Evolutionary conservation across 202 grass and related monocot species (phyloP).

Genomic region (Elaeis oleifera): DNA sequence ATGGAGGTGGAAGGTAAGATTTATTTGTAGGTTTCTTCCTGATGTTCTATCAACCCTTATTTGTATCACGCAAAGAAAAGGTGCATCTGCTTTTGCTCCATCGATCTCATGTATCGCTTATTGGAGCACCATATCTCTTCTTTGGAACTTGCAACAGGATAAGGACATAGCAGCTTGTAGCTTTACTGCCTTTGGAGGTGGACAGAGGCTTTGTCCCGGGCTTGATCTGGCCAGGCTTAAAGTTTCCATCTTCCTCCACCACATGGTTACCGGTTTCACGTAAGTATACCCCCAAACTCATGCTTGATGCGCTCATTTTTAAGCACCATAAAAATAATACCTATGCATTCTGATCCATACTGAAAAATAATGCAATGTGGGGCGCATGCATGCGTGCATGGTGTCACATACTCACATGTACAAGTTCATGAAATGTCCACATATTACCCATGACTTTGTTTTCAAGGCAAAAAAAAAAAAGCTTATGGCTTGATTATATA

Average conservation of each 20-base stretch:
- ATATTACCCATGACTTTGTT: no score
- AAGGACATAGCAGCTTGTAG: slow-evolving; percentile 60
- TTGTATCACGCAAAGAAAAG: background rate
- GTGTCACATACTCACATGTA: no score
- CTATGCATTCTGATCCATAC: no score
- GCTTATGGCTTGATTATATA: no score
- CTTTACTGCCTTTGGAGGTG: slow-evolving; percentile 94
- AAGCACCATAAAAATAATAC: no score
- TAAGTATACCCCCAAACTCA: slow-evolving; percentile 6
- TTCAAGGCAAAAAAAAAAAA: no score
- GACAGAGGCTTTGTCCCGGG: slow-evolving; percentile 93
- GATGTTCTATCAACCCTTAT: background rate
- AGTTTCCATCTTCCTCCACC: slow-evolving; percentile 95
- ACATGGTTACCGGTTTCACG: slow-evolving; percentile 96
- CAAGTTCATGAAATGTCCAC: no score
- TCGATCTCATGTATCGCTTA: background rate
- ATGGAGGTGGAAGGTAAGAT: slow-evolving; percentile 98
- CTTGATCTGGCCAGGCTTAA: slow-evolving; percentile 95
- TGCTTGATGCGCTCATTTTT: background rate
- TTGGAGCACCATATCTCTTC: background rate
- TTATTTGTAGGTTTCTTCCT: background rate
- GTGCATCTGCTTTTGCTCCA: background rate
- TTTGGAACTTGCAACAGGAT: slow-evolving; percentile 35
- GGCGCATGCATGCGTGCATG: no score
- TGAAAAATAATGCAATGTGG: no score